Conservation (phyloP, 2,329 filamentous ascomycete species). For the Pseudocercospora macadamiae region DNA sequence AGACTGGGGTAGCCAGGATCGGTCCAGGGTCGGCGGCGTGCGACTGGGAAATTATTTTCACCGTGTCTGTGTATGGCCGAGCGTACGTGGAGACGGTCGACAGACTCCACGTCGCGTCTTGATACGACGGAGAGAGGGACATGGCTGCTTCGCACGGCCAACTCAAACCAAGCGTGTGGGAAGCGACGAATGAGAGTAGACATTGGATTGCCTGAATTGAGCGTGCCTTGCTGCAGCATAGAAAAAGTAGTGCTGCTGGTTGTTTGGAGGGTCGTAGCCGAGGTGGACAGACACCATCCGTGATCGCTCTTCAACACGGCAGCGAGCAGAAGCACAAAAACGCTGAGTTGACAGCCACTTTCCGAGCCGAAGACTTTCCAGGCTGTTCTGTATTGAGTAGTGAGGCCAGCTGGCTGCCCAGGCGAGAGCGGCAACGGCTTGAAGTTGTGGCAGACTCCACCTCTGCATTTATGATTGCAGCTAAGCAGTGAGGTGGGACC, state of each 20-base stretch:
- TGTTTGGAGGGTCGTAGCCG: not conserved
- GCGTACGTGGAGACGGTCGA: conserved; percentile 18
- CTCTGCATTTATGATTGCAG: conserved; percentile 16
- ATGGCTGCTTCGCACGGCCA: not conserved
- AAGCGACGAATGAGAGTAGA: not conserved
- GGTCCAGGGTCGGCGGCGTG: conserved; percentile 13
- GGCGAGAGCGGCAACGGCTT: conserved; percentile 3
- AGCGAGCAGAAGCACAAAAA: not conserved
- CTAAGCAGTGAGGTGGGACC: conserved; percentile 6
- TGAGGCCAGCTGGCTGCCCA: not conserved
- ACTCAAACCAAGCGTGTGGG: not conserved
- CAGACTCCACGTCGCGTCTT: conserved; percentile 15
- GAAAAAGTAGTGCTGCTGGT: not conserved
- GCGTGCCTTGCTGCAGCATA: too few species aligned
- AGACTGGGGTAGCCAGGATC: conserved; percentile 21
- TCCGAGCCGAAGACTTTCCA: conserved; percentile 17
- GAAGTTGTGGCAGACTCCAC: conserved; percentile 13
- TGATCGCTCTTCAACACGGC: not conserved
- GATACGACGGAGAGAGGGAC: conserved; percentile 5
- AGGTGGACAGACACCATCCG: not conserved
- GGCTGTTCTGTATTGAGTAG: conserved; percentile 2
- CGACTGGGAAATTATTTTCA: conserved; percentile 20
- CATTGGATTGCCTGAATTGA: too few species aligned
- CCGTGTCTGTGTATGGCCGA: conserved; percentile 19
- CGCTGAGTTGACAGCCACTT: not conserved